Conservation (phyloP, 371 early-diverging fungal genomes). For the Rhizopus sp. region DNA sequence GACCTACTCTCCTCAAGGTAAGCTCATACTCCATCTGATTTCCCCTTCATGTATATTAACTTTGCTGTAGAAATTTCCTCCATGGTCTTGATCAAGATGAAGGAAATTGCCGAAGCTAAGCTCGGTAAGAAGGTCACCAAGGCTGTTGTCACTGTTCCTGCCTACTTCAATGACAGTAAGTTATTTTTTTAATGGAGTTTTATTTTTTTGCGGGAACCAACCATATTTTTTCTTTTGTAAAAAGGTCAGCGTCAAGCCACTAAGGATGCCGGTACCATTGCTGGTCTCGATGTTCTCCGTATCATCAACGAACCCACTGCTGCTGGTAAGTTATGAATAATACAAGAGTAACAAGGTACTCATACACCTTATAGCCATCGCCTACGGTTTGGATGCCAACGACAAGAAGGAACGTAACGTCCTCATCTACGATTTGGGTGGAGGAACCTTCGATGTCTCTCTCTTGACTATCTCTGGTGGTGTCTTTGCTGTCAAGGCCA, state of each 20-base stretch:
- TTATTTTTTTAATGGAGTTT: neutral
- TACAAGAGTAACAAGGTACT: neutral
- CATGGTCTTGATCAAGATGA: conserved; percentile 90
- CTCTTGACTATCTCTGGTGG: conserved; percentile 85
- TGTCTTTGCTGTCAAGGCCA: conserved; percentile 91
- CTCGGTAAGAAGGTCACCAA: conserved; percentile 79
- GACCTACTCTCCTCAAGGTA: conserved; percentile 79
- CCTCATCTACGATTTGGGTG: conserved; percentile 91
- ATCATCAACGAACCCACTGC: conserved; percentile 96
- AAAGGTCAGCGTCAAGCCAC: conserved; percentile 69
- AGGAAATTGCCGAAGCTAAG: conserved; percentile 88
- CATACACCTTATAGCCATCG: conserved; percentile 58
- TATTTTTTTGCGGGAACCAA: neutral
- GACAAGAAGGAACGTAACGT: conserved; percentile 74
- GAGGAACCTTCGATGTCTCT: conserved; percentile 95
- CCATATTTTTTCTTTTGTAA: neutral
- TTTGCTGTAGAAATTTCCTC: conserved; percentile 74
- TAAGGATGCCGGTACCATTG: conserved; percentile 77
- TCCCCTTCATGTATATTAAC: neutral
- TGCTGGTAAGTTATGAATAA: conserved; percentile 41
- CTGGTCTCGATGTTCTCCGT: conserved; percentile 76
- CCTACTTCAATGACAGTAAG: conserved; percentile 72
- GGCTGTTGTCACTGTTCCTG: conserved; percentile 81
- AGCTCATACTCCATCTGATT: neutral
- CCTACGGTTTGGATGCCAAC: conserved; percentile 84